Conservation (phyloP, 202 grass and related monocot genomes). For the Carex sylvatica region DNA sequence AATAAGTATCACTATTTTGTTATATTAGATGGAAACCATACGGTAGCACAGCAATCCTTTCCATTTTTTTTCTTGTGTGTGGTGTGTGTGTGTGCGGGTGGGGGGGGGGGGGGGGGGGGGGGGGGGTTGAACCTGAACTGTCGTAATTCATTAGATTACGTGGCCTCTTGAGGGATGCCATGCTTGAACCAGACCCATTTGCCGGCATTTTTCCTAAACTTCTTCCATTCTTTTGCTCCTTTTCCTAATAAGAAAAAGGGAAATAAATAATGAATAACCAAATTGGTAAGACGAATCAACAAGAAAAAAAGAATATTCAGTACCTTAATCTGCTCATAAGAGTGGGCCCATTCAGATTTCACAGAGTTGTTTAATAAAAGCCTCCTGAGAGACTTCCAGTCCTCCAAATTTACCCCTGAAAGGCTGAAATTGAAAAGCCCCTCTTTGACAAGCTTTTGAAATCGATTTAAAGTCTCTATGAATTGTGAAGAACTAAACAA, state of each 20-base stretch:
- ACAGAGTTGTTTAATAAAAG: slow-evolving; percentile 43
- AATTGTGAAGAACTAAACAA: slow-evolving; percentile 61
- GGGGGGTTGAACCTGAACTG: slow-evolving; percentile 37
- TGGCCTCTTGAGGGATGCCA: slow-evolving; percentile 53
- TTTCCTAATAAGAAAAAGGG: slow-evolving; percentile 43
- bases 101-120: not conserved
- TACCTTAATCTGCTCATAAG: slow-evolving; percentile 55
- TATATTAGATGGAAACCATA: slow-evolving; percentile 6
- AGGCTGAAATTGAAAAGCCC: slow-evolving; percentile 43
- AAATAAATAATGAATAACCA: slow-evolving; percentile 26
- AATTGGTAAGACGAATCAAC: slow-evolving; percentile 17
- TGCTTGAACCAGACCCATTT: slow-evolving; percentile 29
- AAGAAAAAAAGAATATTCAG: slow-evolving; percentile 1
- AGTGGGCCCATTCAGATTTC: slow-evolving; percentile 54
- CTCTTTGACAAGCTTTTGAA: slow-evolving; percentile 56
- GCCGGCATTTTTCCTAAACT: slow-evolving; percentile 26
- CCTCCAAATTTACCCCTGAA: slow-evolving; percentile 33
- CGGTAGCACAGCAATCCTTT: not conserved
- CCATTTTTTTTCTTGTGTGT: not conserved
- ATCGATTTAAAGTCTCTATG: slow-evolving; percentile 44
- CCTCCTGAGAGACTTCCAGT: slow-evolving; percentile 37
- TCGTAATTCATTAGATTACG: slow-evolving; percentile 42
- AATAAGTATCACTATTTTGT: not conserved
- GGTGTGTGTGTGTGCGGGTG: too few species aligned
- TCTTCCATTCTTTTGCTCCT: slow-evolving; percentile 16